phyloP scores from a whole-genome alignment of 1,139 yeast species.

The Hansenula sp. region DNA sequence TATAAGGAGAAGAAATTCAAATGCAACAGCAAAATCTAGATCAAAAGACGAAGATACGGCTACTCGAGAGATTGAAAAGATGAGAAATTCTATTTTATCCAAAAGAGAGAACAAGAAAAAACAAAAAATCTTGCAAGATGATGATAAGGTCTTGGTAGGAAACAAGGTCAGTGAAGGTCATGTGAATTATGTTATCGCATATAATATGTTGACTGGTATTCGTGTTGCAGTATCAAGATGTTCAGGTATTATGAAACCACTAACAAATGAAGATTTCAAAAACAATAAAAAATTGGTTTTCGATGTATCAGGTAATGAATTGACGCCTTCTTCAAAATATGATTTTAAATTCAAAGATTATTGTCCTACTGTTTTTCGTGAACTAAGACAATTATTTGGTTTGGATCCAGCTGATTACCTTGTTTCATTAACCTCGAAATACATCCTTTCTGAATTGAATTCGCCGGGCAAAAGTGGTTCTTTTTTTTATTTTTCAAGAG shows the following conservation, averaged over 20 bases:
- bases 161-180: constrained; percentile 90
- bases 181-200: constrained; percentile 89
- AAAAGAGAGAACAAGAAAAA: constrained; percentile 28
- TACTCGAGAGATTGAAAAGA: constrained; percentile 37
- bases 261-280: constrained; percentile 67
- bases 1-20: constrained; percentile 11
- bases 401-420: constrained; percentile 95
- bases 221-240: constrained; percentile 92
- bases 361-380: constrained; percentile 91
- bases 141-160: constrained; percentile 55
- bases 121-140: constrained; percentile 21
- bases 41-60: constrained; percentile 26
- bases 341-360: constrained; percentile 97
- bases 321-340: constrained; percentile 90
- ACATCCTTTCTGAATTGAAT: constrained; percentile 85
- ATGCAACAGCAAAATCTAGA: constrained; percentile 8
- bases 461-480: constrained; percentile 98
- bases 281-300: constrained; percentile 77
- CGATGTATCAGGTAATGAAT: constrained; percentile 82
- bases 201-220: constrained; percentile 95
- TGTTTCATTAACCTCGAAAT: constrained; percentile 88
- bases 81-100: constrained; percentile 36
- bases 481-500: constrained; percentile 91
- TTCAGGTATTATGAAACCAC: constrained; percentile 77
- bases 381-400: constrained; percentile 72